Base-by-base conservation (phyloP, 257 asterid genomes). In the Gardenia jasminoides region DNA sequence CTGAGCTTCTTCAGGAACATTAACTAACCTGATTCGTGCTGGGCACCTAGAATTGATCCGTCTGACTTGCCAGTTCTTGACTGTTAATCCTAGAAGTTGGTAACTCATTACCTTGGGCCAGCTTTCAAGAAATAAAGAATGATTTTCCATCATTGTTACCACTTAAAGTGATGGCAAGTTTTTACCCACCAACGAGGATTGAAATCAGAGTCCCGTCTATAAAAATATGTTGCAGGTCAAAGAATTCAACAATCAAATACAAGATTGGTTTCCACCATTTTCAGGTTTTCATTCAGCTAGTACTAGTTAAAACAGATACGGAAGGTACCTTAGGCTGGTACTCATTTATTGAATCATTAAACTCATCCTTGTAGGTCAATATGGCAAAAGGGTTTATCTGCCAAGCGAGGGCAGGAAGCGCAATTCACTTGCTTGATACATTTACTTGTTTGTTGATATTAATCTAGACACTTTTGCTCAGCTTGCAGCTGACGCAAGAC, bases 401-500 rank as follows among this genome's bases (percentile, higher is more conserved):
- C 7, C 10, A 22, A 46, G 58, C 61, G 56, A n/a, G 74, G 26
- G 16, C 13, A 26, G 28, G 58, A 50, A 79, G n/a, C 24, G 2
- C 31, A 39, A 19, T 70, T 66, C 41, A 31, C 43, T 6, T 20
- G 4, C 47, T 41, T 39, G 5, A 67, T 41, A 33, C 72, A 46
- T 44, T 46, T 76, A 43, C 28, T 43, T 11, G 44, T n/a, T 61
- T 75, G 52, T 59, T 64, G 67, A 28, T 62, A 30, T 4, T 17
- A 46, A 64, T 28, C 70, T 12, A 66, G 24, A 79, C 70, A 77
- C 10, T 19, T 6, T 19, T 54, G 70, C 67, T 81, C 86, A 87
- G 83, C 82, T 85, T 74, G 82, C 85, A 62, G 88, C 82, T 70
- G 85, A 52, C 43, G 86, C 87, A 78, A 83, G 76, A 74, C 59